Evolutionary conservation across 441 rosid genomes (phyloP).

Genomic region (Brassica hybrid): DNA sequence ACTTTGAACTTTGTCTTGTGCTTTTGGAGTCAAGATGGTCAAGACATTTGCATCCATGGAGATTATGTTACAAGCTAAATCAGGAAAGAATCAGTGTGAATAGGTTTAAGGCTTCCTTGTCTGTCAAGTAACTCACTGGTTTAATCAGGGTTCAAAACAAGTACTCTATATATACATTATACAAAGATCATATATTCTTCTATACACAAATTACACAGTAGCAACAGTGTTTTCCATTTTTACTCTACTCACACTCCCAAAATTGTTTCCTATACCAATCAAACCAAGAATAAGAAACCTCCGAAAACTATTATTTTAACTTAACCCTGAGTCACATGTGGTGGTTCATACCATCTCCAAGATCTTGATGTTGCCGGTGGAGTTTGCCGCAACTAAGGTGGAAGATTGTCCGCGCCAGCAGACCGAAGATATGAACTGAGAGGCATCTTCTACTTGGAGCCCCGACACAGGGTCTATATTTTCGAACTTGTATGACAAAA

Average conservation of each 20-base stretch:
- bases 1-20: background rate
- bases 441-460: constrained; percentile 66
- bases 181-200: constrained; percentile 26
- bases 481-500: constrained; percentile 74
- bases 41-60: background rate
- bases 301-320: background rate
- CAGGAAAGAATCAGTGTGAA: constrained; percentile 65
- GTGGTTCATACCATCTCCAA: constrained; percentile 78
- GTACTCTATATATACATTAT: constrained; percentile 17
- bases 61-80: constrained; percentile 34
- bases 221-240: constrained; percentile 17
- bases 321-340: background rate
- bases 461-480: constrained; percentile 60
- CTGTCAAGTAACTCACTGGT: constrained; percentile 6
- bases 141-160: constrained; percentile 18
- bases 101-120: constrained; percentile 45
- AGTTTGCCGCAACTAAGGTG: constrained; percentile 91
- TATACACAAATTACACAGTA: constrained; percentile 28
- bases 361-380: constrained; percentile 91
- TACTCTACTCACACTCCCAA: constrained; percentile 29
- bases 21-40: constrained; percentile 4
- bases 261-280: constrained; percentile 34
- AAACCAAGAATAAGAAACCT: constrained; percentile 17
- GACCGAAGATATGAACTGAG: constrained; percentile 87
- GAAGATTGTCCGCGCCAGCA: constrained; percentile 95